These are phyloP conservation scores for Lentinula aciculospora DNA, from an alignment of 768 basidiomycete genomes.

Conservation along the genomic window DNA sequence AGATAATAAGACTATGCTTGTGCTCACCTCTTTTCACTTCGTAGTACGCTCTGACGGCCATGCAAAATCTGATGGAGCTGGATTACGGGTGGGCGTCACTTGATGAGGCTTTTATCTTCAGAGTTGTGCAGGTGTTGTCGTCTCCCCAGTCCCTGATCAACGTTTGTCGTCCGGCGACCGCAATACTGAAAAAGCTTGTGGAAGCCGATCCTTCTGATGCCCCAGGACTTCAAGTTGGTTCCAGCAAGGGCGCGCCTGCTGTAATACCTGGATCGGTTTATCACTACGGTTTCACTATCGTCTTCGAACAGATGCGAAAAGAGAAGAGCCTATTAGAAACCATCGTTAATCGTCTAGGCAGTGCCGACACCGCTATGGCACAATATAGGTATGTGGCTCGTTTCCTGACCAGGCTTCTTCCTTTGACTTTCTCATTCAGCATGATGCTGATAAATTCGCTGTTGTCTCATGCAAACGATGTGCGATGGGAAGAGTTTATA, in stretches of 20 bases:
- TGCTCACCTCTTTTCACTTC: conserved; percentile 1
- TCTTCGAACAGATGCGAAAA: conserved; percentile 78
- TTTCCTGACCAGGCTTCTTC: not conserved
- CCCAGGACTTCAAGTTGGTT: conserved; percentile 55
- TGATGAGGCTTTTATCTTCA: conserved; percentile 65
- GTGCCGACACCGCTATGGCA: conserved; percentile 81
- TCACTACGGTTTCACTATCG: conserved; percentile 77
- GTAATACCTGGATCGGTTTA: conserved; percentile 68
- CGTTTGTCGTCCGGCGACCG: conserved; percentile 86
- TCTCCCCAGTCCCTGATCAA: conserved; percentile 78
- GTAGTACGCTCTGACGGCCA: conserved; percentile 78
- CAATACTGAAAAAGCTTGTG: conserved; percentile 84
- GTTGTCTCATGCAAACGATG: conserved; percentile 71
- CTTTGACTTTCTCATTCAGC: conserved; percentile 30
- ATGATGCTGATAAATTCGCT: conserved; percentile 91
- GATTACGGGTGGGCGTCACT: conserved; percentile 81
- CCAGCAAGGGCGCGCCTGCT: conserved; percentile 49
- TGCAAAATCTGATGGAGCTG: conserved; percentile 86
- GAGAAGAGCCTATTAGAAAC: conserved; percentile 70
- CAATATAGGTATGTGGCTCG: conserved; percentile 58
- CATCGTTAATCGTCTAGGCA: conserved; percentile 74
- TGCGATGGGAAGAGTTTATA: conserved; percentile 76
- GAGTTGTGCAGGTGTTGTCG: conserved; percentile 73
- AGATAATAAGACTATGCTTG: not conserved
- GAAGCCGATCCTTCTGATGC: conserved; percentile 76